phyloP scores from a whole-genome alignment of 2,329 filamentous ascomycete genomes.

The Didymella exigua region DNA sequence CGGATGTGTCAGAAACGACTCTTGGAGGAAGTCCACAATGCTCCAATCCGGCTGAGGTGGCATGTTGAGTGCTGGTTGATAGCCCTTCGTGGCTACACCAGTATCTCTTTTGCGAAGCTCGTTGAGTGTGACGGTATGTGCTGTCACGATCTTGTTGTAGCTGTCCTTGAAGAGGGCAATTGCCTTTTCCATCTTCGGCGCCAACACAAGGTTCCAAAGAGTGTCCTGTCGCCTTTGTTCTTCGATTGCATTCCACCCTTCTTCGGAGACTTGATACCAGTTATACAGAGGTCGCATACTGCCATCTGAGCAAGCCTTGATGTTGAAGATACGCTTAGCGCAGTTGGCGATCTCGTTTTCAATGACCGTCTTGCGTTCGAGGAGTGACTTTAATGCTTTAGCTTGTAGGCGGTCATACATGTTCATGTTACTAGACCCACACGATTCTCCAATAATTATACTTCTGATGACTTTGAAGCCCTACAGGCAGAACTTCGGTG shows the following conservation, averaged over 20 bases:
- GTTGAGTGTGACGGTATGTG: background rate
- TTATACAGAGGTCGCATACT: background rate
- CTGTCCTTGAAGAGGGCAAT: background rate
- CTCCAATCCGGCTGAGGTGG: background rate
- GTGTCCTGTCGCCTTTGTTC: background rate
- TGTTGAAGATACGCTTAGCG: background rate
- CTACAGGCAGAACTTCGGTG: background rate
- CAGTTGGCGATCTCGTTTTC: background rate
- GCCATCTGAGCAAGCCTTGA: background rate
- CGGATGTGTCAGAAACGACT: background rate
- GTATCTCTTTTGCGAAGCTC: background rate
- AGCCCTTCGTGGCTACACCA: background rate
- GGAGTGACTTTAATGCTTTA: background rate
- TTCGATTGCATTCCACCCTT: background rate
- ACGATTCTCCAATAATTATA: background rate
- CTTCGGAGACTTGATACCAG: background rate
- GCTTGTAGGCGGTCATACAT: background rate
- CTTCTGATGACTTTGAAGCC: background rate
- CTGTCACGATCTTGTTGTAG: constrained; percentile 1
- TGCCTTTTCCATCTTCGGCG: background rate
- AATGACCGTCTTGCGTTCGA: background rate
- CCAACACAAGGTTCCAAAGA: background rate
- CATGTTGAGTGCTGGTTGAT: background rate
- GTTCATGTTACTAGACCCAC: background rate
- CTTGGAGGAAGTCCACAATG: background rate